phyloP scores from a whole-genome alignment of 768 basidiomycete species.

The Trametes punicea region DNA sequence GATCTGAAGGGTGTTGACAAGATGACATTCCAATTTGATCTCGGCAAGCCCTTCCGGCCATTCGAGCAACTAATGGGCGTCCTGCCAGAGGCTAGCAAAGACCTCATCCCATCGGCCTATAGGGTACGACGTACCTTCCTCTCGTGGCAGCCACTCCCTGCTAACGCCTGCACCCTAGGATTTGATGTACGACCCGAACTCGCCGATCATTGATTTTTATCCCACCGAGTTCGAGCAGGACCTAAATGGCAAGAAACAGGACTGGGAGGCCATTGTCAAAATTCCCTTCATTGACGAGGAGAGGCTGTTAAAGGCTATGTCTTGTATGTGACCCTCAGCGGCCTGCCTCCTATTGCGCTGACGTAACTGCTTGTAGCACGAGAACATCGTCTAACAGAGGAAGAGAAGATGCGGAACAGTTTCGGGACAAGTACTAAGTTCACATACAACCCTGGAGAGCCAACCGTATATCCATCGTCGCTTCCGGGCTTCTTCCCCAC shows the following conservation, averaged over 20 bases:
- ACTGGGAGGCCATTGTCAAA: constrained; percentile 99
- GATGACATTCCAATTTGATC: constrained; percentile 81
- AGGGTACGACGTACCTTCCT: constrained; percentile 47
- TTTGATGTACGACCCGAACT: constrained; percentile 80
- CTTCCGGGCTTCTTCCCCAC: constrained; percentile 94
- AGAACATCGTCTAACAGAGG: constrained; percentile 70
- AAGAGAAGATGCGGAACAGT: constrained; percentile 72
- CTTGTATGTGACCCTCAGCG: constrained; percentile 43
- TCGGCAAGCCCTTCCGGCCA: constrained; percentile 88
- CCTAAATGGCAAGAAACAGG: constrained; percentile 96
- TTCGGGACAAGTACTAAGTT: constrained; percentile 83
- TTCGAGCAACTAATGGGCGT: constrained; percentile 99
- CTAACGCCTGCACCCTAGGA: constrained; percentile 48
- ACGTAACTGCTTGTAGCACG: constrained; percentile 45
- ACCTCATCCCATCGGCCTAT: constrained; percentile 84
- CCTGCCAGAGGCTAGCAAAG: constrained; percentile 84
- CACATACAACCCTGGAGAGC: constrained; percentile 57
- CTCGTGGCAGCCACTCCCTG: neutral
- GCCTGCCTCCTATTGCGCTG: neutral
- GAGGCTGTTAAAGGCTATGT: constrained; percentile 80
- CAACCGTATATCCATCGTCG: constrained; percentile 82
- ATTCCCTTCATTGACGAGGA: constrained; percentile 94
- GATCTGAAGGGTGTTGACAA: constrained; percentile 62
- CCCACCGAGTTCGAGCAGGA: constrained; percentile 89
- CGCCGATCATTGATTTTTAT: constrained; percentile 93